Evolutionary conservation across 192 early-diverging fungal species (phyloP).

Genomic region (Backusella circina): DNA sequence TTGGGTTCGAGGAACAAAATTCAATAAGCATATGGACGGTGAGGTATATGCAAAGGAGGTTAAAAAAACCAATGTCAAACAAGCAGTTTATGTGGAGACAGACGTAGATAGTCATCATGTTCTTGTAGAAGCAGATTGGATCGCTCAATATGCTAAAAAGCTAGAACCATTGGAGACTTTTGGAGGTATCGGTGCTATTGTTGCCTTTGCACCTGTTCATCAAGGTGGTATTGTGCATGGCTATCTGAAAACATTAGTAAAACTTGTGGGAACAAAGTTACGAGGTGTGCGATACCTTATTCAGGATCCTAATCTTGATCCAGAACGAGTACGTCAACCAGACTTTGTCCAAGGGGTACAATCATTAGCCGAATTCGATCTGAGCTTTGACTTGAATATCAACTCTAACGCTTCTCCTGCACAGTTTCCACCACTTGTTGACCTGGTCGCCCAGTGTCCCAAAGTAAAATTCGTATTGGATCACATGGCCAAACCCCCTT

Average conservation of each 20-base stretch:
- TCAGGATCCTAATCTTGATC: constrained; percentile 22
- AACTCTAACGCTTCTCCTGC: constrained; percentile 12
- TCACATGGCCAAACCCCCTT: constrained; percentile 35
- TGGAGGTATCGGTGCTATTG: constrained; percentile 29
- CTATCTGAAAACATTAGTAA: constrained; percentile 23
- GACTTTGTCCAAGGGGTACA: constrained; percentile 22
- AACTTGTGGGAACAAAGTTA: constrained; percentile 10
- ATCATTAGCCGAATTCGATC: constrained; percentile 14
- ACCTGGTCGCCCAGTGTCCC: constrained; percentile 21
- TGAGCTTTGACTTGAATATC: constrained; percentile 30
- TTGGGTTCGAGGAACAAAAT: constrained; percentile 12
- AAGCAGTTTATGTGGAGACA: constrained; percentile 27
- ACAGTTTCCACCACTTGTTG: constrained; percentile 30
- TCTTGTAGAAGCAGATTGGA: constrained; percentile 30
- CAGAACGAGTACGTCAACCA: background rate
- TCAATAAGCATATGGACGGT: constrained; percentile 10
- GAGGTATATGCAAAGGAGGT: background rate
- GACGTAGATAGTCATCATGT: constrained; percentile 22
- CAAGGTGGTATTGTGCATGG: constrained; percentile 20
- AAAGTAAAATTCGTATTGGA: constrained; percentile 27
- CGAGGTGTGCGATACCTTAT: constrained; percentile 25
- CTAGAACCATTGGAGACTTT: background rate
- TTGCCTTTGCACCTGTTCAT: constrained; percentile 29
- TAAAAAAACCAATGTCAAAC: background rate
- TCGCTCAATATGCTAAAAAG: constrained; percentile 17